Evolutionary conservation across 768 basidiomycete genomes (phyloP).

Genomic region (Mycena epipterygia): DNA sequence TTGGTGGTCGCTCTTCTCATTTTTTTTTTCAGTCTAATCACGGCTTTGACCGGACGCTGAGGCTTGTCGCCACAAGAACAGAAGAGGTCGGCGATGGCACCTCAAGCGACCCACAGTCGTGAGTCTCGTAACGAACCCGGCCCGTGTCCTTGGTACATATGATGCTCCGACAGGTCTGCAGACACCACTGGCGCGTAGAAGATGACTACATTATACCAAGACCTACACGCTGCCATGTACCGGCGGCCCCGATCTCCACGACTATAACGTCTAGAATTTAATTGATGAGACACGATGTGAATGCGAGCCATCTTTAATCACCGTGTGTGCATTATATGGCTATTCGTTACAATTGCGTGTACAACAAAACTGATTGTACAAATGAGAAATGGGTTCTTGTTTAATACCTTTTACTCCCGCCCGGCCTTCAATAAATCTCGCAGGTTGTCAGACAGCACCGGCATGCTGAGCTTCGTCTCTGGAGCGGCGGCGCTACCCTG

Average conservation of each 20-base stretch:
- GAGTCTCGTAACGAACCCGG: background rate
- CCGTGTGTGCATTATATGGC: slow-evolving; percentile 35
- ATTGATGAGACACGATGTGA: slow-evolving; percentile 1
- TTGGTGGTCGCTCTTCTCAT: background rate
- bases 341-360: slow-evolving; percentile 34
- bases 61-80: slow-evolving; percentile 56
- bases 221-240: slow-evolving; percentile 20
- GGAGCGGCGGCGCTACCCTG: slow-evolving; percentile 35
- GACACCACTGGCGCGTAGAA: slow-evolving; percentile 13
- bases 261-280: slow-evolving; percentile 32
- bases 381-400: slow-evolving; percentile 5
- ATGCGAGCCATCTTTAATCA: background rate
- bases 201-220: slow-evolving; percentile 19
- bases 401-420: slow-evolving; percentile 38
- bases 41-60: slow-evolving; percentile 79
- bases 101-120: slow-evolving; percentile 21
- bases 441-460: slow-evolving; percentile 72
- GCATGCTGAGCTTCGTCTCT: slow-evolving; percentile 53
- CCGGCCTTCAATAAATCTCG: slow-evolving; percentile 69
- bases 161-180: slow-evolving; percentile 4
- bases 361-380: slow-evolving; percentile 16
- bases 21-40: slow-evolving; percentile 68
- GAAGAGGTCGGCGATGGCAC: slow-evolving; percentile 28
- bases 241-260: slow-evolving; percentile 13
- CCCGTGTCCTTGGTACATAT: background rate